Base-by-base conservation (phyloP, 306 rosid species). In the Macrotyloma uniflorum region DNA sequence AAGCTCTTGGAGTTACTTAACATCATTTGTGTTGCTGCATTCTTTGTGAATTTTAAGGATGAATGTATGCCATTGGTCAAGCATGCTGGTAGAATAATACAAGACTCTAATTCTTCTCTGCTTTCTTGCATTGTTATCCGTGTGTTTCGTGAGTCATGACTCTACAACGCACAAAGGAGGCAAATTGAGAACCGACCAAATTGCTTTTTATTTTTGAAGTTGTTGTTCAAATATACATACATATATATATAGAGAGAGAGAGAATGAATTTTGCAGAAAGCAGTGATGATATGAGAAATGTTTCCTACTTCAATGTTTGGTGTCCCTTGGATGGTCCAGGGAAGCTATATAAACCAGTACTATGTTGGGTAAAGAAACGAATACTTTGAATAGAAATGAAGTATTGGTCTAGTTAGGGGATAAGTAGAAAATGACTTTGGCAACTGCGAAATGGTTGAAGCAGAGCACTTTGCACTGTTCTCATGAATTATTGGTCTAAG, bases 401-500 rank as follows among this genome's bases (percentile, higher is more conserved):
- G 67, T 61, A 7, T 15, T 11, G 30, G 33, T 12, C 13, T 18
- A 57, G 18, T 24, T 20, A 35, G 18, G 18, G 32, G 8, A 6
- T 14, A 22, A 58, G 69, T 6, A 33, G 67, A 55, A 55, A 72
- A 72, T 36, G 77, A 72, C 23, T 53, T 32, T 2, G 20, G 46
- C 78, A 73, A 59, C 23, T 74, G 30, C 2, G 43, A 42, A 58
- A 16, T 26, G 24, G 16, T 57, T 75, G 45, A 24, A 45, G 22
- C 70, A n/a, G 13, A 26, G 59, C 43, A 74, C 18, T 24, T 42
- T 59, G 19, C 13, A 28, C 5, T 18, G 22, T 63, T 32, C 26
- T 6, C 6, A 8, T 45, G 30, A 28, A 63, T 62, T 47, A 62
- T 63, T 75, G 20, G 80, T 75, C 50, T 30, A 75, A 46, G 63